phyloP scores from a whole-genome alignment of 345 rosid species.

The Eucalyptus camaldulensis region DNA sequence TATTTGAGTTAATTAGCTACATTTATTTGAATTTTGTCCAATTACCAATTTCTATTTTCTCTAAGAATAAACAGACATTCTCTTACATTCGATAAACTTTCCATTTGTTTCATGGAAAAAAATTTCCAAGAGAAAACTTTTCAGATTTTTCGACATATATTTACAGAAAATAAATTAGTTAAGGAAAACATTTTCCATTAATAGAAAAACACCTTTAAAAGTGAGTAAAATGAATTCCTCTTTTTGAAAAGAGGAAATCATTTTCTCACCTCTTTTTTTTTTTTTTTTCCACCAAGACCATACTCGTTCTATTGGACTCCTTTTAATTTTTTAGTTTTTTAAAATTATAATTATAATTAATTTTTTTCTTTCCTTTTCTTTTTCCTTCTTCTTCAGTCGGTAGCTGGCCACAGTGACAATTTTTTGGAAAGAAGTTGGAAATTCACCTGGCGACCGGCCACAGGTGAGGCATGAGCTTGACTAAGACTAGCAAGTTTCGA shows the following conservation, averaged over 20 bases:
- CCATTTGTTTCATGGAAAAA: no score
- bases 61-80: background rate
- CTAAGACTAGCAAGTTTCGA: background rate
- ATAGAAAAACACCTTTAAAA: background rate
- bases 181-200: background rate
- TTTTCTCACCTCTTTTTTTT: no score
- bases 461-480: rapidly evolving
- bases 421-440: no score
- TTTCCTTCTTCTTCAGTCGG: background rate
- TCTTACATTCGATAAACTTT: background rate
- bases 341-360: no score
- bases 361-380: no score
- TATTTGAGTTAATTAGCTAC: background rate
- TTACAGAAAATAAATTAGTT: no score
- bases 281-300: background rate
- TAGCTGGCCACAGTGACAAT: rapidly evolving
- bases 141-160: no score
- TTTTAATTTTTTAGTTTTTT: no score
- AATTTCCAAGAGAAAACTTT: background rate
- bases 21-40: background rate
- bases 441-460: background rate
- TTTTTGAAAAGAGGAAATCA: no score
- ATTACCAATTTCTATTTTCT: background rate
- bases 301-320: background rate
- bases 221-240: no score